Evolutionary conservation across 768 basidiomycete species (phyloP).

Genomic region (Tylopilus sp.): DNA sequence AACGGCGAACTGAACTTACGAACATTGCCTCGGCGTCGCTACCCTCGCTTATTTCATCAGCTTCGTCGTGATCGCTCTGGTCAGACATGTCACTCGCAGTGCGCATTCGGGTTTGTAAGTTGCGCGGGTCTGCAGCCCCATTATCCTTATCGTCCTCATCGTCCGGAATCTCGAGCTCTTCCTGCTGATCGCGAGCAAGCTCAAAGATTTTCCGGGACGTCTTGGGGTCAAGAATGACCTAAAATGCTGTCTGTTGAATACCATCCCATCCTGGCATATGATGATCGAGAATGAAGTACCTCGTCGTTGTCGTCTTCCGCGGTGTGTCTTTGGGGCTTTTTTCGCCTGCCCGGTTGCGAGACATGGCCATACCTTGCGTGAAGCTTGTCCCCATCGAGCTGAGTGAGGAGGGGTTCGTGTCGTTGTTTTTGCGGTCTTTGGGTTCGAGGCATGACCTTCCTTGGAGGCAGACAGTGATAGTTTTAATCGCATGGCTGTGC

Average conservation of each 20-base stretch:
- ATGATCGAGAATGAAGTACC: conserved; percentile 35
- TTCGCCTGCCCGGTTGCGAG: conserved; percentile 72
- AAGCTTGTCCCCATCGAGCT: conserved; percentile 77
- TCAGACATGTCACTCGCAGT: conserved; percentile 53
- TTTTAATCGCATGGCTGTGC: conserved; percentile 12
- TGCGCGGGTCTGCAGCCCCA: conserved; percentile 25
- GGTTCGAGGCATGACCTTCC: conserved; percentile 75
- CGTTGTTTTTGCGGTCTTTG: conserved; percentile 55
- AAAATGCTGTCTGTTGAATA: neutral
- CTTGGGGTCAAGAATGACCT: conserved; percentile 77
- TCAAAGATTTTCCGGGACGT: conserved; percentile 87
- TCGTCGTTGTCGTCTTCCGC: conserved; percentile 57
- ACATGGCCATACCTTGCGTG: conserved; percentile 76
- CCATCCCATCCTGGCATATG: neutral
- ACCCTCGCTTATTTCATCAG: conserved; percentile 19
- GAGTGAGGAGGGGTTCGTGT: conserved; percentile 85
- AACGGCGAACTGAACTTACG: conserved; percentile 37
- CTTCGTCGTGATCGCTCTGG: conserved; percentile 44
- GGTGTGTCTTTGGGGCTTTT: conserved; percentile 49
- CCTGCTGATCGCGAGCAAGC: conserved; percentile 89
- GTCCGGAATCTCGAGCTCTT: conserved; percentile 70
- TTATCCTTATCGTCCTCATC: conserved; percentile 50
- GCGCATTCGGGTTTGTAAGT: conserved; percentile 23
- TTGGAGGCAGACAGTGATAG: too few relatives aligned
- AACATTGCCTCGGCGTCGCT: conserved; percentile 57